These are phyloP conservation scores for Termitomyces sp. DNA, from an alignment of 768 basidiomycete genomes.

Conservation along the genomic window DNA sequence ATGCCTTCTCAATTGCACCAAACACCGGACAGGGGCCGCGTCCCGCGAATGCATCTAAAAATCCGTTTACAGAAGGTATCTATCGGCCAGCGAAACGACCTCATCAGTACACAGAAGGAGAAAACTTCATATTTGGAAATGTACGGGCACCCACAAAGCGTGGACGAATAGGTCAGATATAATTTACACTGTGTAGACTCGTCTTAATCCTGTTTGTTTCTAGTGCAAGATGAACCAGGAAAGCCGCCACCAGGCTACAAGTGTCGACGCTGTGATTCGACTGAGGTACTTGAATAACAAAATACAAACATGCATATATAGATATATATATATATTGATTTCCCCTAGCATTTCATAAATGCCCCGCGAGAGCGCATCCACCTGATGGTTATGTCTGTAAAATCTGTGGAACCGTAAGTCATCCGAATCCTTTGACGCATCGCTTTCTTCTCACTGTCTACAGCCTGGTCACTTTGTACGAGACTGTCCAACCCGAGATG, in stretches of 20 bases:
- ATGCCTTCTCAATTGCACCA: constrained; percentile 85
- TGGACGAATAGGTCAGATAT: constrained; percentile 42
- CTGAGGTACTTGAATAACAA: constrained; percentile 45
- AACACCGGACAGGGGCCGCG: constrained; percentile 30
- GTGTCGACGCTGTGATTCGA: constrained; percentile 71
- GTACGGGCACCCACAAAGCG: constrained; percentile 54
- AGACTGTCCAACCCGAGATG: constrained; percentile 80
- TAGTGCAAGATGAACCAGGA: constrained; percentile 36
- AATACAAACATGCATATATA: neutral
- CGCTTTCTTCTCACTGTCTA: neutral
- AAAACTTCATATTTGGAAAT: constrained; percentile 69
- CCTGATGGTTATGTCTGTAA: constrained; percentile 86
- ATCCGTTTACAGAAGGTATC: constrained; percentile 53
- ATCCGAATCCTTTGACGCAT: constrained; percentile 1
- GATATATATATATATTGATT: neutral
- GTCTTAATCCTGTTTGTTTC: neutral
- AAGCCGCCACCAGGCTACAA: constrained; percentile 70
- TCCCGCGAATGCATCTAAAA: constrained; percentile 62
- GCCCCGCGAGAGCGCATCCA: constrained; percentile 70
- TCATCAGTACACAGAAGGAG: constrained; percentile 39
- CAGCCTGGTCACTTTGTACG: constrained; percentile 82
- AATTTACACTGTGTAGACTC: neutral
- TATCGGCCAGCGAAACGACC: constrained; percentile 46
- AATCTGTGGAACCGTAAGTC: constrained; percentile 64
- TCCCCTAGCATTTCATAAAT: constrained; percentile 68